These are phyloP conservation scores for Chlorella ohadii DNA, from an alignment of 139 green algal genomes.

Conservation along the genomic window DNA sequence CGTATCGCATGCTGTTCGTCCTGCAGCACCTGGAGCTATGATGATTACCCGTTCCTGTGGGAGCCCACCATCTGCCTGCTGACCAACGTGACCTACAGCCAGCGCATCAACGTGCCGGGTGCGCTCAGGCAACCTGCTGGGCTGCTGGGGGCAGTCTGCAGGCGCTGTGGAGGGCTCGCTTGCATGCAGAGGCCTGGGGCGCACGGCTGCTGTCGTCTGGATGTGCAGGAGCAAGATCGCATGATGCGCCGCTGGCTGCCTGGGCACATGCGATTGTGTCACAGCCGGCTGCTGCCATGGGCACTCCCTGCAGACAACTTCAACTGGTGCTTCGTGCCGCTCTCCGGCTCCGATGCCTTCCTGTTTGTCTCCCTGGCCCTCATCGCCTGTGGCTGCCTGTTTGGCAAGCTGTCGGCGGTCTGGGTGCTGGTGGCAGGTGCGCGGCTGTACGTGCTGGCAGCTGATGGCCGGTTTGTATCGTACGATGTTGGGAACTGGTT, in stretches of 20 bases:
- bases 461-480: too few species aligned
- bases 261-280: too few species aligned
- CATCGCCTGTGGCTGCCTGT: slow-evolving; percentile 39
- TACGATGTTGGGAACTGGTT: too few species aligned
- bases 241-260: too few species aligned
- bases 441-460: background rate
- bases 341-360: slow-evolving; percentile 46
- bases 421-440: slow-evolving; percentile 49
- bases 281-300: too few species aligned
- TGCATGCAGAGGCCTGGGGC: too few species aligned
- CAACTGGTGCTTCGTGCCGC: slow-evolving; percentile 45
- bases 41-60: slow-evolving; percentile 29
- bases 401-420: slow-evolving; percentile 58
- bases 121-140: background rate
- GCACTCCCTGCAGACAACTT: slow-evolving; percentile 44
- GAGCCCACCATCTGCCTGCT: slow-evolving; percentile 39
- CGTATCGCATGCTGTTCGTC: too few species aligned
- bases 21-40: slow-evolving; percentile 18
- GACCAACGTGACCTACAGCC: slow-evolving; percentile 39
- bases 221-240: too few species aligned
- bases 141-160: too few species aligned
- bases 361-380: slow-evolving; percentile 57
- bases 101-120: slow-evolving; percentile 26
- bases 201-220: too few species aligned
- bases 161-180: too few species aligned